phyloP scores from a whole-genome alignment of 2,329 filamentous ascomycete species.

The Microcyclospora tardicrescens region DNA sequence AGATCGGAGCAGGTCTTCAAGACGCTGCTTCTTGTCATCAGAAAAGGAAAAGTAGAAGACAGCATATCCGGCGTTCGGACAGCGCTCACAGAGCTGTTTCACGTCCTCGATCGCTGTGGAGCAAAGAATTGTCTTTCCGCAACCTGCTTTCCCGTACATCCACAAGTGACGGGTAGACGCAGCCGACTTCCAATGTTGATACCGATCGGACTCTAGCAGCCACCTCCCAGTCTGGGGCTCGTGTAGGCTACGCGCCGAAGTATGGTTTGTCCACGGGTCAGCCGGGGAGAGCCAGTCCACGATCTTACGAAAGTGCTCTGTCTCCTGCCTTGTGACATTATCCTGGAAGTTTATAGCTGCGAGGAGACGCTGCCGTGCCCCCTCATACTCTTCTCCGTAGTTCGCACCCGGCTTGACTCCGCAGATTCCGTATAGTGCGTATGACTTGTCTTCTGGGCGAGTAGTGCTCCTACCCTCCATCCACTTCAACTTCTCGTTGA shows the following conservation, averaged over 20 bases:
- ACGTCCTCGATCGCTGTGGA: constrained; percentile 11
- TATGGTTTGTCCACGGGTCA: constrained; percentile 11
- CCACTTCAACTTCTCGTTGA: constrained; percentile 7
- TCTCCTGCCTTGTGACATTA: constrained; percentile 2
- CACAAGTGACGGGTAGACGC: constrained; percentile 8
- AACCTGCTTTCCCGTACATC: constrained; percentile 13
- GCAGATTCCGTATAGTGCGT: constrained; percentile 7
- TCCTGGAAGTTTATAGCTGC: background rate
- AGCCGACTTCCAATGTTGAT: constrained; percentile 8
- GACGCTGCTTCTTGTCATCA: constrained; percentile 8
- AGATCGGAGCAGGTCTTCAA: constrained; percentile 6
- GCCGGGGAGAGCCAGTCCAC: constrained; percentile 9
- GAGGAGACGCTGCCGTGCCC: constrained; percentile 4
- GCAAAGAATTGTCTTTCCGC: constrained; percentile 13
- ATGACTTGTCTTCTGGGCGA: constrained; percentile 6
- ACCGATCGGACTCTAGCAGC: constrained; percentile 6
- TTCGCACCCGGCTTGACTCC: constrained; percentile 4
- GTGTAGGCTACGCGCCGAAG: constrained; percentile 5
- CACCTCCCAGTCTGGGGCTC: constrained; percentile 5
- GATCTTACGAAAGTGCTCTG: constrained; percentile 7
- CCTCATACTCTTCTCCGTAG: constrained; percentile 5
- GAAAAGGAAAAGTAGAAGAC: constrained; percentile 12
- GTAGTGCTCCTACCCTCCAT: constrained; percentile 6
- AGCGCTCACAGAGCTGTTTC: constrained; percentile 1
- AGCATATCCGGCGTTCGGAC: constrained; percentile 1